Conservation (phyloP, 192 early-diverging fungal species). For the Coemansia sp. region DNA sequence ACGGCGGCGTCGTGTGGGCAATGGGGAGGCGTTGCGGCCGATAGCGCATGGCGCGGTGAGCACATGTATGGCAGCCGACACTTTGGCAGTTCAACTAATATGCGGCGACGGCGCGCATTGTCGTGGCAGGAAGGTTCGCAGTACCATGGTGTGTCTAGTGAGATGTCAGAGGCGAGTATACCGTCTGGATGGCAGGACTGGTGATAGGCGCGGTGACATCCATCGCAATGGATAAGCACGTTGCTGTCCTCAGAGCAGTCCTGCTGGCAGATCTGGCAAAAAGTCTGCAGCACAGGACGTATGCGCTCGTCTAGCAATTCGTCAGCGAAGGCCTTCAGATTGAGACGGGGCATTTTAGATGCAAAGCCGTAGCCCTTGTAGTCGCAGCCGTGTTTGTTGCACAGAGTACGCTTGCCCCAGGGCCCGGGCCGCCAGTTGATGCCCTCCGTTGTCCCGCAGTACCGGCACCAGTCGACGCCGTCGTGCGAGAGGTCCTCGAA, state of each 20-base stretch:
- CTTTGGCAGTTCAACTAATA: constrained; percentile 53
- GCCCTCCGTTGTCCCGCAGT: constrained; percentile 86
- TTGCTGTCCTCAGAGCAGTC: constrained; percentile 62
- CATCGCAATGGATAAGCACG: constrained; percentile 75
- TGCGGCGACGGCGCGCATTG: constrained; percentile 39
- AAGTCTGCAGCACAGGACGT: constrained; percentile 87
- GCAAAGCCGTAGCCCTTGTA: constrained; percentile 94
- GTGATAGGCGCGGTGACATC: constrained; percentile 81
- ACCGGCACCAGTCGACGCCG: constrained; percentile 82
- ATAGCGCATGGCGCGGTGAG: constrained; percentile 34
- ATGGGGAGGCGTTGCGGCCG: not conserved
- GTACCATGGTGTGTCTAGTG: constrained; percentile 29
- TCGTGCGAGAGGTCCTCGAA: constrained; percentile 50
- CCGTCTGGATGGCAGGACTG: constrained; percentile 62
- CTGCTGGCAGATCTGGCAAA: constrained; percentile 73
- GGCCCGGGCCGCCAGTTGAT: constrained; percentile 91
- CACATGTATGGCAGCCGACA: constrained; percentile 53
- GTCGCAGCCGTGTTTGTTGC: constrained; percentile 96
- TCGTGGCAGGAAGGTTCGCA: constrained; percentile 48
- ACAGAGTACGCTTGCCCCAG: constrained; percentile 91
- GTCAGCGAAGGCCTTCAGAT: constrained; percentile 71
- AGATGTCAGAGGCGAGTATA: constrained; percentile 17
- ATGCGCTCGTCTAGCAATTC: constrained; percentile 78
- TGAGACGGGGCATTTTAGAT: constrained; percentile 80
- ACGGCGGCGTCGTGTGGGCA: not conserved